These are phyloP conservation scores for Misopates orontium DNA, from an alignment of 257 asterid genomes.

Conservation along the genomic window DNA sequence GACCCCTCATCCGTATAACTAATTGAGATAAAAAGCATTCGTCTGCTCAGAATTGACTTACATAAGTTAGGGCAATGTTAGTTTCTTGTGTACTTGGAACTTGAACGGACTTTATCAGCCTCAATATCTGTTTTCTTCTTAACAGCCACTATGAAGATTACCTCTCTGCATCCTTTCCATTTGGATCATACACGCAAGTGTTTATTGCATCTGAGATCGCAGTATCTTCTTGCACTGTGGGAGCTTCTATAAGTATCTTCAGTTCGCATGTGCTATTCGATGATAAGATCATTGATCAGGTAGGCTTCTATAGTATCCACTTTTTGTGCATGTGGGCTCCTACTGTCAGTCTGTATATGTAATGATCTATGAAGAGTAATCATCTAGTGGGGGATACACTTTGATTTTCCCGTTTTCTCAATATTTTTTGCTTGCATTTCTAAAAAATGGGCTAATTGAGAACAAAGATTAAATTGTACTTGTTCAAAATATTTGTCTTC, in stretches of 20 bases:
- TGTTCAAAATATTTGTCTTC: neutral
- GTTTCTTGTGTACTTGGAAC: constrained; percentile 19
- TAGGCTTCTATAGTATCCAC: constrained; percentile 33
- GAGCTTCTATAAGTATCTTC: constrained; percentile 89
- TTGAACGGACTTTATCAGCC: constrained; percentile 21
- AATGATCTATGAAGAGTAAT: neutral
- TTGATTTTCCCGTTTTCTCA: neutral
- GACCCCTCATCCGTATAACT: constrained; percentile 16
- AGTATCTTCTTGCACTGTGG: constrained; percentile 71
- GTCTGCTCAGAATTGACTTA: constrained; percentile 24
- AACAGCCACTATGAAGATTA: constrained; percentile 90
- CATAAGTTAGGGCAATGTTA: constrained; percentile 9
- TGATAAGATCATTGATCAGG: constrained; percentile 95
- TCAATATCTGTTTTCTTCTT: constrained; percentile 28
- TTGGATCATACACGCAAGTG: constrained; percentile 90
- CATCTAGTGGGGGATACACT: neutral
- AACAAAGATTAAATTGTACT: neutral
- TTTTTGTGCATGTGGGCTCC: constrained; percentile 11
- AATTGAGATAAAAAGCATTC: constrained; percentile 17
- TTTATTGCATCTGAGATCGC: constrained; percentile 91
- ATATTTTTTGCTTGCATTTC: neutral
- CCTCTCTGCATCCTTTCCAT: constrained; percentile 87
- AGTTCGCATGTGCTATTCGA: constrained; percentile 88
- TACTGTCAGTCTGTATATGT: neutral
- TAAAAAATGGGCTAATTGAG: neutral